Evolutionary conservation across 768 basidiomycete species (phyloP), one percentile per base, ranked within the genome.

Genomic region (Suillus alpinus): DNA sequence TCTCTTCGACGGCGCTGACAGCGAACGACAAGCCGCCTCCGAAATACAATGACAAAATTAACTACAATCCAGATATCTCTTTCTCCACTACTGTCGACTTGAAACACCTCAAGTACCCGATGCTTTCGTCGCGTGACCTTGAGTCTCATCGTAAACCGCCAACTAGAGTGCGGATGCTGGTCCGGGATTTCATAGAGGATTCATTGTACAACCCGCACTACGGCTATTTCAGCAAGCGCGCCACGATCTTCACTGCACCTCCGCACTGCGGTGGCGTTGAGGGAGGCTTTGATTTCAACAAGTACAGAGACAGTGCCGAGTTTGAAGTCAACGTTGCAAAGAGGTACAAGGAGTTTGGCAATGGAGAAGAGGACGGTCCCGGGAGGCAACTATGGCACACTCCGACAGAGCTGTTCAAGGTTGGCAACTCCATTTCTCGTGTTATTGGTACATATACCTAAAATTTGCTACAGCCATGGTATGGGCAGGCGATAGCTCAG

Each of bases 361-460:
- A 77, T 34, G 83, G 86, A 66, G 80, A 76, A 63, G 76, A 75
- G 60, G 80, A 85, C 40, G 90, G 89, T 10, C 87, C 88, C 23
- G 92, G 94, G 6, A 83, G 86, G 68, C 96, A 99, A 76, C 78
- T 99, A 58, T 99, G 97, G 97, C 97, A 99, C 75, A 99, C 97
- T 1, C 97, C 97, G 0, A 96, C 94, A 0, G 97, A 98, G 70
- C 75, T 99, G 34, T 98, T 99, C 81, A 94, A 95, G 86, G 97
- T 95, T 60, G 37, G 60, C 26, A 31, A 36, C 9, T 34, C 51
- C 55, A 40, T 31, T 50, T 41, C 40, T 5, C 49, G 9, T 6
- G 36, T 23, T 10, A 39, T 56, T 57, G 47, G 26, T 32, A 18
- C 23, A 39, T 3, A 18, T 39, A 23, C 23, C 66, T 73, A 13